phyloP scores from a whole-genome alignment of 2,329 filamentous ascomycete species.

The Trichoderma afroharzianum region DNA sequence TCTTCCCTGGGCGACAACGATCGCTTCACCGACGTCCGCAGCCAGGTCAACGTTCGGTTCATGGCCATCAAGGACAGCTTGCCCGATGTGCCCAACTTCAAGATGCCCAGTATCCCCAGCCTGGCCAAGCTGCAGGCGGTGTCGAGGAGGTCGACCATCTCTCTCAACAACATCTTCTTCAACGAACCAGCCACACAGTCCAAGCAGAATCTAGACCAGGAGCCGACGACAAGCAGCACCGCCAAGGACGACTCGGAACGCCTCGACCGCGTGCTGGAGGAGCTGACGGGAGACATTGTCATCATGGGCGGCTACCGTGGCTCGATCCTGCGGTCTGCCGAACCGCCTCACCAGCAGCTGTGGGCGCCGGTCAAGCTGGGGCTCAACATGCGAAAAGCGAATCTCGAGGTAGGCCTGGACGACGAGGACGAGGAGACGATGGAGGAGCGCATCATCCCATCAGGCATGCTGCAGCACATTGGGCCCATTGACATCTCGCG shows the following conservation, averaged over 20 bases:
- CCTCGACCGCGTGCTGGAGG: conserved; percentile 57
- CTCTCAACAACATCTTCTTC: conserved; percentile 31
- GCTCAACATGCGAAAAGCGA: conserved; percentile 84
- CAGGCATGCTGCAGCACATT: conserved; percentile 86
- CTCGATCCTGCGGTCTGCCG: conserved; percentile 80
- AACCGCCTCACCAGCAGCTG: conserved; percentile 77
- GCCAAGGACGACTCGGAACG: conserved; percentile 28
- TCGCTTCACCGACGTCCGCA: conserved; percentile 73
- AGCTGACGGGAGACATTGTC: conserved; percentile 79
- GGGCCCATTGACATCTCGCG: conserved; percentile 88
- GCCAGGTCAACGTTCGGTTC: conserved; percentile 82
- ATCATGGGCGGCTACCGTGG: conserved; percentile 88
- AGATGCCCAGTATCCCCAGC: conserved; percentile 61
- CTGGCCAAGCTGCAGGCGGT: conserved; percentile 50
- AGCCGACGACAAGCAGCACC: conserved; percentile 10
- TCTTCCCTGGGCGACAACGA: conserved; percentile 83
- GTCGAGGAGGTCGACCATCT: conserved; percentile 31
- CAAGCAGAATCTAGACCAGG: conserved; percentile 26
- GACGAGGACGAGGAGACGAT: conserved; percentile 80
- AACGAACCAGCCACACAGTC: conserved; percentile 24
- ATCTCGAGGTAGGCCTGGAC: conserved; percentile 80
- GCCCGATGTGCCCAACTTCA: conserved; percentile 74
- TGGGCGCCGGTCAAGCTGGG: conserved; percentile 96
- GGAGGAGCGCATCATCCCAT: conserved; percentile 77
- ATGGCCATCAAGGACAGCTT: conserved; percentile 89